Conservation (phyloP, 805 yeast genomes). For the Saccharomycopsis guyanensis region DNA sequence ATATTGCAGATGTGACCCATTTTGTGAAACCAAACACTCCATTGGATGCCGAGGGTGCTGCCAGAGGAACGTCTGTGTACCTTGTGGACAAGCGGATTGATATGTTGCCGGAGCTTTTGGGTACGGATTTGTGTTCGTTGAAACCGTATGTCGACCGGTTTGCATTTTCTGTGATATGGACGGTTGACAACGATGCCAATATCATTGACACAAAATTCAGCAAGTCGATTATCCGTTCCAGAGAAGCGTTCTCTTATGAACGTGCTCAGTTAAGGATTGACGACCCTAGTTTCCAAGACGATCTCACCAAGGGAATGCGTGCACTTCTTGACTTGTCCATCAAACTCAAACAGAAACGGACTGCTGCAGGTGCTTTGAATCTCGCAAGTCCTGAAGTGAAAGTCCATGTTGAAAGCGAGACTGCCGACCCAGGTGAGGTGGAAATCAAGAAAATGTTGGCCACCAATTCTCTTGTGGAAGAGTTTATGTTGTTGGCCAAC, state of each 20-base stretch:
- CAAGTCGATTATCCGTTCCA: slow-evolving; percentile 82
- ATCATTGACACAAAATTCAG: slow-evolving; percentile 72
- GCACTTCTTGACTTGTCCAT: slow-evolving; percentile 72
- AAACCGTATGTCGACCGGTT: slow-evolving; percentile 93
- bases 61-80: slow-evolving; percentile 95
- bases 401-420: slow-evolving; percentile 94
- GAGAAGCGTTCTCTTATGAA: slow-evolving; percentile 93
- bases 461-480: slow-evolving; percentile 95
- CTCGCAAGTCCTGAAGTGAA: slow-evolving; percentile 97
- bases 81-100: slow-evolving; percentile 97
- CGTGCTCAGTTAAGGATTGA: slow-evolving; percentile 89
- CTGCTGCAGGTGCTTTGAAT: slow-evolving; percentile 94
- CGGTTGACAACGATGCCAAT: slow-evolving; percentile 77
- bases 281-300: slow-evolving; percentile 67
- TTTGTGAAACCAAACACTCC: slow-evolving; percentile 92
- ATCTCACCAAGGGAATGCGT: slow-evolving; percentile 84
- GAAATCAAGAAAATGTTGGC: slow-evolving; percentile 83
- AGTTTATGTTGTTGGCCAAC: slow-evolving; percentile 95
- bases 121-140: slow-evolving; percentile 92
- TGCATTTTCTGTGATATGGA: slow-evolving; percentile 96
- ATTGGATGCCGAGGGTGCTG: slow-evolving; percentile 90
- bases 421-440: slow-evolving; percentile 93
- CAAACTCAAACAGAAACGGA: slow-evolving; percentile 72
- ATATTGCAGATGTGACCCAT: slow-evolving; percentile 97
- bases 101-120: slow-evolving; percentile 92